A percentile compares a stretch with the other conserved stretches of the same genome.
Conservation (phyloP, 768 basidiomycete species). For the Calocybe cyanea region DNA sequence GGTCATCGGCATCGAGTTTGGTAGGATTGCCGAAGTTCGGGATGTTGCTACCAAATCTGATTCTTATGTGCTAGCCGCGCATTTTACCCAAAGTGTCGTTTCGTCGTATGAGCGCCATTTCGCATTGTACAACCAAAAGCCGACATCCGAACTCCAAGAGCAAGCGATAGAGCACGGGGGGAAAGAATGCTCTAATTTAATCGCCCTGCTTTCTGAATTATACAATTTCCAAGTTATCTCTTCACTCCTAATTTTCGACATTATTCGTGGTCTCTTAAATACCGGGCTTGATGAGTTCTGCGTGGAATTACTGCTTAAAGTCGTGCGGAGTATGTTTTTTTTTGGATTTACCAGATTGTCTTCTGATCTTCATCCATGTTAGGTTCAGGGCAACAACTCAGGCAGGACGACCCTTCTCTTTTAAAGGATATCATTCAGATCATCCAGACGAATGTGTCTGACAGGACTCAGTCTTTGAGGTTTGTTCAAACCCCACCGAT, state of each 20-base stretch:
- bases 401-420: slow-evolving; percentile 88
- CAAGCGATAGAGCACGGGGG: slow-evolving; percentile 40
- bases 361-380: slow-evolving; percentile 8
- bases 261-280: slow-evolving; percentile 73
- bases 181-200: slow-evolving; percentile 87
- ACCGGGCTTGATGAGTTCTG: slow-evolving; percentile 67
- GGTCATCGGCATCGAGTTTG: slow-evolving; percentile 83
- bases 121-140: slow-evolving; percentile 4
- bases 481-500: slow-evolving; percentile 23
- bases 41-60: not conserved
- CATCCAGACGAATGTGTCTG: slow-evolving; percentile 68
- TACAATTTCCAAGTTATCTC: slow-evolving; percentile 97
- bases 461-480: slow-evolving; percentile 49
- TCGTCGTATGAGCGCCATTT: slow-evolving; percentile 54
- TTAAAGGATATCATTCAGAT: slow-evolving; percentile 87
- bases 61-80: slow-evolving; percentile 54
- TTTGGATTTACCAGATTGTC: not conserved
- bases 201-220: slow-evolving; percentile 84
- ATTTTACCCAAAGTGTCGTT: slow-evolving; percentile 74
- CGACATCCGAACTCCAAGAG: slow-evolving; percentile 12
- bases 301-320: slow-evolving; percentile 84
- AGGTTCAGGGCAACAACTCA: slow-evolving; percentile 92
- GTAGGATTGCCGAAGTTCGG: slow-evolving; percentile 38
- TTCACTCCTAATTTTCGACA: slow-evolving; percentile 83
- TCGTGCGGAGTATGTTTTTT: slow-evolving; percentile 66